Percentiles rank a stretch among this genome's conserved stretches.
Conservation (phyloP, 129 eudicot genomes). For the Artemisia tridentata region DNA sequence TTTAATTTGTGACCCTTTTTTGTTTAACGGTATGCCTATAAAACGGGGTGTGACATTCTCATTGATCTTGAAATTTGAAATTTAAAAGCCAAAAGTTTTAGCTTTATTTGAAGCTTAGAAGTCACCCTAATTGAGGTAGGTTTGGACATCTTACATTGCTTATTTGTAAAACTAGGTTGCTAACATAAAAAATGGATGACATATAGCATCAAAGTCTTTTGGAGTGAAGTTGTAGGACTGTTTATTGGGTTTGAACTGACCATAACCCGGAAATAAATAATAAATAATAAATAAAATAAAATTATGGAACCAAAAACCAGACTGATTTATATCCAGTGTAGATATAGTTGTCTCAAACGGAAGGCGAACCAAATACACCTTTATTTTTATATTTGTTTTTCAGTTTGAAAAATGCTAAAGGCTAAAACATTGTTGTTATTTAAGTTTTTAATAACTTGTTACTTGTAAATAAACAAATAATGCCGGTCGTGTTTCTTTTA, state of each 20-base stretch:
- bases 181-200: conserved; percentile 15
- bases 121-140: conserved; percentile 18
- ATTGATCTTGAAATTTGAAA: conserved; percentile 1
- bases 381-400: not conserved
- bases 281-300: not conserved
- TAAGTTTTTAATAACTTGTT: too few species aligned
- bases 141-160: conserved; percentile 12
- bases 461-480: too few species aligned
- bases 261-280: not conserved
- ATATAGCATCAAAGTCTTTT: conserved; percentile 1
- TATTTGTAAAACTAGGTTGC: conserved; percentile 16
- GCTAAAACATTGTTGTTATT: too few species aligned
- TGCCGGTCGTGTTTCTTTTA: not conserved
- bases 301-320: not conserved
- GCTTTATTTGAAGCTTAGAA: conserved; percentile 21
- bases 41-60: not conserved
- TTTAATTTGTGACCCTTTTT: not conserved
- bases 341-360: too few species aligned
- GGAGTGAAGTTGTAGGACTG: conserved; percentile 1
- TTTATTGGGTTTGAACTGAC: not conserved
- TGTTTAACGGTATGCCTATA: not conserved
- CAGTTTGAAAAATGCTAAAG: not conserved
- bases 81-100: not conserved
- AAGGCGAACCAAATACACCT: not conserved
- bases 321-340: too few species aligned